Conservation (phyloP, 2,329 filamentous ascomycete genomes). For the Bertia moriformis region DNA sequence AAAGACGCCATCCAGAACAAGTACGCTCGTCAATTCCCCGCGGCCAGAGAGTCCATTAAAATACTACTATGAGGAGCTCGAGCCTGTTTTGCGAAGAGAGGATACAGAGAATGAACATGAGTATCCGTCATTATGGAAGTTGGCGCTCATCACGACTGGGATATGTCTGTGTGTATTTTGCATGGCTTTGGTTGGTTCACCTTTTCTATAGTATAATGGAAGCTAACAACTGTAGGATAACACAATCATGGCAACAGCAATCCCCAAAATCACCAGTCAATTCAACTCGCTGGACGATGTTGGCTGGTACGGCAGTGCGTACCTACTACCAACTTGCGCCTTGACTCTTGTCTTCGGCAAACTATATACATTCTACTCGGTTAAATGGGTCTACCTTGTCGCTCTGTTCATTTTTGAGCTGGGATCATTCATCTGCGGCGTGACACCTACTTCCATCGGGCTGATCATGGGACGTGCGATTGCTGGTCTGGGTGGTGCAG, state of each 20-base stretch:
- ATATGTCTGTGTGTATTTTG: background rate
- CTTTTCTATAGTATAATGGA: too few relatives aligned
- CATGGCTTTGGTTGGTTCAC: background rate
- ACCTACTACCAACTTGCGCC: conserved; percentile 19
- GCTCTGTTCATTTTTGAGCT: conserved; percentile 25
- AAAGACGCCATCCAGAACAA: too few relatives aligned
- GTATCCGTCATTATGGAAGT: background rate
- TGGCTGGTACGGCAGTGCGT: background rate
- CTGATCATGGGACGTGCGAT: conserved; percentile 20
- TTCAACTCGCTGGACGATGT: background rate
- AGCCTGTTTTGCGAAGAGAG: too few relatives aligned
- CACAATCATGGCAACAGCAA: conserved; percentile 3
- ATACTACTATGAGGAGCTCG: too few relatives aligned
- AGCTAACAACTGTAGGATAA: too few relatives aligned
- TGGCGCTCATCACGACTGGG: background rate
- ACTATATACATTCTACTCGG: conserved; percentile 27
- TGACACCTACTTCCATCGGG: conserved; percentile 13
- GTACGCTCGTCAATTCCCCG: too few relatives aligned
- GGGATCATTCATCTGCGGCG: conserved; percentile 24
- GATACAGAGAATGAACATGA: background rate
- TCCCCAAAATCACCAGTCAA: background rate
- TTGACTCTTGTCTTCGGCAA: conserved; percentile 24
- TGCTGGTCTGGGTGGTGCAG: conserved; percentile 24
- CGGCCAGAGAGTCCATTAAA: too few relatives aligned
- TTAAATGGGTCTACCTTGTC: conserved; percentile 23